Percentiles rank a stretch among this genome's conserved stretches.
phyloP scores from a whole-genome alignment of 208 protist species.

The Herpetomonas tarakana region DNA sequence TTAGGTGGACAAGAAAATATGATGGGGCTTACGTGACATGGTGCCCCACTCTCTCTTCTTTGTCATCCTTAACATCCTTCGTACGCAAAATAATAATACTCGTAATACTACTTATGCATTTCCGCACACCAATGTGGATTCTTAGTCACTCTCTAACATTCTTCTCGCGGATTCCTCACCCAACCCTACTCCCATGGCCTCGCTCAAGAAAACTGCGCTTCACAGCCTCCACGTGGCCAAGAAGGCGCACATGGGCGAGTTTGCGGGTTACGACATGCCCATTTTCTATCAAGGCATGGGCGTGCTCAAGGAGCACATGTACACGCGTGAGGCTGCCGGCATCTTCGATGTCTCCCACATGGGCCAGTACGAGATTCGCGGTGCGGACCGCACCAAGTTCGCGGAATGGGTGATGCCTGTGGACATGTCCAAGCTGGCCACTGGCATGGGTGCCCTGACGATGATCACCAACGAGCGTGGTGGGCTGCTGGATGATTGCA shows the following conservation, averaged over 20 bases:
- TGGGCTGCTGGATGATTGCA: constrained; percentile 96
- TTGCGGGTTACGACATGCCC: constrained; percentile 97
- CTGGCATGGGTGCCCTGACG: constrained; percentile 61
- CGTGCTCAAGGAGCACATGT: constrained; percentile 88
- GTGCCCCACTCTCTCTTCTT: no score
- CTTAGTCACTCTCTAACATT: no score
- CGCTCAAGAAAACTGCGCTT: constrained; percentile 70
- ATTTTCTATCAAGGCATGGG: constrained; percentile 87
- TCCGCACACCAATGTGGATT: no score
- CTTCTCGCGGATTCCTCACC: no score
- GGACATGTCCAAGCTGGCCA: constrained; percentile 59
- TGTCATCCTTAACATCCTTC: no score
- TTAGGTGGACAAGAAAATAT: no score
- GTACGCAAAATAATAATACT: no score
- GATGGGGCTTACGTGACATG: no score
- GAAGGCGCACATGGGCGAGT: constrained; percentile 94
- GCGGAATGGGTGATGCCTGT: constrained; percentile 90
- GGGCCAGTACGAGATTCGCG: constrained; percentile 91
- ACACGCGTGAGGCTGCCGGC: constrained; percentile 77
- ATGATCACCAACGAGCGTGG: constrained; percentile 93
- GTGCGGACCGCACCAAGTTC: constrained; percentile 91
- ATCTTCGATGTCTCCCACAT: constrained; percentile 98
- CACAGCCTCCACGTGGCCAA: constrained; percentile 76
- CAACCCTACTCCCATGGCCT: constrained; percentile 47
- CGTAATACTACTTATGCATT: no score